A percentile compares a stretch with the other conserved stretches of the same genome.
phyloP scores from a whole-genome alignment of 2,329 filamentous ascomycete species.

The Tolypocladium album region DNA sequence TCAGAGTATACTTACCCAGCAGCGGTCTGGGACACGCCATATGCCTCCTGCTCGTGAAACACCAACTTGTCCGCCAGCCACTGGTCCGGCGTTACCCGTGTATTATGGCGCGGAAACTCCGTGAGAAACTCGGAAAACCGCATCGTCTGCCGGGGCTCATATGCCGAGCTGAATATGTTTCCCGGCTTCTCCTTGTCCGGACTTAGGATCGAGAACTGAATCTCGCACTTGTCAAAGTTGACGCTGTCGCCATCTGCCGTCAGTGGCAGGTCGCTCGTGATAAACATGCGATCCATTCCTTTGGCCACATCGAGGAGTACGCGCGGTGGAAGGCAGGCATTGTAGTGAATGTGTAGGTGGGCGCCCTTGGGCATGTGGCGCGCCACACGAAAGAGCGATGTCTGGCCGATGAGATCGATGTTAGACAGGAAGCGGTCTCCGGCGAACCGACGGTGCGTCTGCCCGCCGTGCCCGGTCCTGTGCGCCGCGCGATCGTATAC shows the following conservation, averaged over 20 bases:
- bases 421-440: slow-evolving; percentile 51
- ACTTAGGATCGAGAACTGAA: slow-evolving; percentile 47
- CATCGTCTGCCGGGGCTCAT: slow-evolving; percentile 35
- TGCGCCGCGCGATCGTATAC: slow-evolving; percentile 23
- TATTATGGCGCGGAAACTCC: slow-evolving; percentile 19
- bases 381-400: slow-evolving; percentile 46
- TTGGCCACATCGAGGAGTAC: slow-evolving; percentile 46
- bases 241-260: slow-evolving; percentile 23
- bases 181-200: slow-evolving; percentile 22
- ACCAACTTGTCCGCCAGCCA: slow-evolving; percentile 55
- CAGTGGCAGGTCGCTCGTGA: slow-evolving; percentile 47
- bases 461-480: slow-evolving; percentile 27
- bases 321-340: slow-evolving; percentile 55
- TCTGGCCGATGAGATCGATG: slow-evolving; percentile 39
- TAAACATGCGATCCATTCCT: slow-evolving; percentile 55
- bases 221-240: slow-evolving; percentile 43
- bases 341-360: slow-evolving; percentile 69
- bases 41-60: slow-evolving; percentile 49
- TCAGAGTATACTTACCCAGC: slow-evolving; percentile 34
- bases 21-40: slow-evolving; percentile 37
- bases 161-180: slow-evolving; percentile 38
- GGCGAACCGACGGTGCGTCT: slow-evolving; percentile 32
- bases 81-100: slow-evolving; percentile 20
- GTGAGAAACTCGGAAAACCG: slow-evolving; percentile 27
- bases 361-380: slow-evolving; percentile 57